phyloP scores from a whole-genome alignment of 1,284 basidiomycete genomes.

The Leccinum subspadiceum region DNA sequence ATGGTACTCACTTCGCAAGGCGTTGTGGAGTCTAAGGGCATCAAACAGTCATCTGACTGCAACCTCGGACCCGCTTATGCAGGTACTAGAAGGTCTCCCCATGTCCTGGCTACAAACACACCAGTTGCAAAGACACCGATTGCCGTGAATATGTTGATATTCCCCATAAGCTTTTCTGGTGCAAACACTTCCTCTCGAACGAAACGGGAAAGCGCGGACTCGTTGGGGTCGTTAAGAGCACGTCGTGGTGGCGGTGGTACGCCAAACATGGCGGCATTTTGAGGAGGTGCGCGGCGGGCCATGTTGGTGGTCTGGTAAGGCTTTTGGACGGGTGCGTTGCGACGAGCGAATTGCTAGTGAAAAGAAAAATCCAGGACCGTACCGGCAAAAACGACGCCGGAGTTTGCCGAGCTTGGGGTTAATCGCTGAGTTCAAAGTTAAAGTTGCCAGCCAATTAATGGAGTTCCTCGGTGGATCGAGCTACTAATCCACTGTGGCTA shows the following conservation, averaged over 20 bases:
- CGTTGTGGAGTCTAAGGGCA: neutral
- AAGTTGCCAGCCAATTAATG: neutral
- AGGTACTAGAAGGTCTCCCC: slow-evolving; percentile 74
- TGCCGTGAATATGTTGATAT: slow-evolving; percentile 64
- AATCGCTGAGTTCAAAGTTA: slow-evolving; percentile 6
- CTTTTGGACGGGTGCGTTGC: neutral
- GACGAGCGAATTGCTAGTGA: neutral
- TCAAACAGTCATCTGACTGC: neutral
- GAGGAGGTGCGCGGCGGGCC: slow-evolving; percentile 65
- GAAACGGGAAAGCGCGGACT: slow-evolving; percentile 57
- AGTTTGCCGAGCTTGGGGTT: slow-evolving; percentile 12
- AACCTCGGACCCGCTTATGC: slow-evolving; percentile 34
- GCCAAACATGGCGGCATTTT: slow-evolving; percentile 52
- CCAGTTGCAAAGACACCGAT: slow-evolving; percentile 65
- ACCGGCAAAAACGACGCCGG: slow-evolving; percentile 9
- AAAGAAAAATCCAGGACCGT: neutral
- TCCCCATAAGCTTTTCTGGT: slow-evolving; percentile 70
- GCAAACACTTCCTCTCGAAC: slow-evolving; percentile 64
- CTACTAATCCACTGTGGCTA: neutral
- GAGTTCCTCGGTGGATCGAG: neutral
- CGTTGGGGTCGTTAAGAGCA: slow-evolving; percentile 52
- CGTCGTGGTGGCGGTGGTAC: slow-evolving; percentile 38
- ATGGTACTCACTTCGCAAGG: slow-evolving; percentile 14
- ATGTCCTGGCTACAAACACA: slow-evolving; percentile 61
- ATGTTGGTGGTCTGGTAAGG: slow-evolving; percentile 34